Evolutionary conservation across 2,329 filamentous ascomycete species (phyloP).

Genomic region (Byssothecium circinans): DNA sequence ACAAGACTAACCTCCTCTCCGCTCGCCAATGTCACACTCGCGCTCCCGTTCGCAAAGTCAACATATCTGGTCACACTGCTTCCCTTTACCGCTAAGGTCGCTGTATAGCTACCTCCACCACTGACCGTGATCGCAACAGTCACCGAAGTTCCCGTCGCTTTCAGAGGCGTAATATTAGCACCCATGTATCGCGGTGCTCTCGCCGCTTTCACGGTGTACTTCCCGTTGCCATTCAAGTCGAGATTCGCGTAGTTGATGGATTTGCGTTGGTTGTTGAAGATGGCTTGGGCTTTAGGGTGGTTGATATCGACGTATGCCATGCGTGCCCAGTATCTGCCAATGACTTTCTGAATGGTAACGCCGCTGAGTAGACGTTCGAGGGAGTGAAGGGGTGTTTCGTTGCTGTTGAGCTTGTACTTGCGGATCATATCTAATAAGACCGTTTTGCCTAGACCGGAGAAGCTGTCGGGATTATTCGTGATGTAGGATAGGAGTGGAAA

Average conservation of each 20-base stretch:
- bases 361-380: slow-evolving; percentile 45
- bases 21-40: slow-evolving; percentile 4
- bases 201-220: slow-evolving; percentile 49
- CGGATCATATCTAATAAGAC: slow-evolving; percentile 36
- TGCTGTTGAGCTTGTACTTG: slow-evolving; percentile 49
- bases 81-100: slow-evolving; percentile 43
- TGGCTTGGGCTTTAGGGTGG: slow-evolving; percentile 45
- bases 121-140: slow-evolving; percentile 45
- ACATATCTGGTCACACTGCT: slow-evolving; percentile 44
- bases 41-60: slow-evolving; percentile 20
- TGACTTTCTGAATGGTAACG: slow-evolving; percentile 43
- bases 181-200: slow-evolving; percentile 54
- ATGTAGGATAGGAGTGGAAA: slow-evolving; percentile 57
- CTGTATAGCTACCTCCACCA: slow-evolving; percentile 11
- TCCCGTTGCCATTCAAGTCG: slow-evolving; percentile 38
- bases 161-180: slow-evolving; percentile 53
- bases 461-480: slow-evolving; percentile 52
- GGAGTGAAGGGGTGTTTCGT: slow-evolving; percentile 55
- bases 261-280: slow-evolving; percentile 43
- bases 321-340: slow-evolving; percentile 55
- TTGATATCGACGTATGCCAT: slow-evolving; percentile 58
- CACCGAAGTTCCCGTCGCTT: slow-evolving; percentile 33
- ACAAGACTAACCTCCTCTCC: slow-evolving; percentile 38
- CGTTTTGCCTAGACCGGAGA: slow-evolving; percentile 24
- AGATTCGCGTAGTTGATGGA: slow-evolving; percentile 50